Percentiles rank a stretch among this genome's conserved stretches.
phyloP scores from a whole-genome alignment of 2,329 filamentous ascomycete species.

The Pseudopyricularia javanii region DNA sequence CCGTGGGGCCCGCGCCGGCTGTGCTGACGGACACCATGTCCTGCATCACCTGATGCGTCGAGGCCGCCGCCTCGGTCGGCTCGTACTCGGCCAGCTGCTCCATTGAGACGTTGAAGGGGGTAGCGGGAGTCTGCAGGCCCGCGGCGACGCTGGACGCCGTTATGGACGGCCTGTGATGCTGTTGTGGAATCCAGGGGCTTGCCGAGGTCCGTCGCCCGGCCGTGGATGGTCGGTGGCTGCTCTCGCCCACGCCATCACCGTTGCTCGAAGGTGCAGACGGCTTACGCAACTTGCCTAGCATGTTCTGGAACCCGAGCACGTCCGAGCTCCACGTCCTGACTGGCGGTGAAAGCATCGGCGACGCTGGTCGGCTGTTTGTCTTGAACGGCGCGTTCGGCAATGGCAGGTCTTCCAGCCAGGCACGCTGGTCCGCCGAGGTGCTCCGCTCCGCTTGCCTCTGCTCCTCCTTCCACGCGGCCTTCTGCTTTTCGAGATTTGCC shows the following conservation, averaged over 20 bases:
- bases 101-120: conserved; percentile 34
- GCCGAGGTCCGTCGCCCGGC: conserved; percentile 35
- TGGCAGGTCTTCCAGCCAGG: conserved; percentile 38
- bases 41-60: conserved; percentile 58
- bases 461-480: conserved; percentile 20
- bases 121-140: conserved; percentile 11
- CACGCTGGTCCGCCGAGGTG: conserved; percentile 26
- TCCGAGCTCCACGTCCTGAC: conserved; percentile 42
- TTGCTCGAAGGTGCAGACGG: conserved; percentile 38
- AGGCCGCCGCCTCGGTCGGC: conserved; percentile 41
- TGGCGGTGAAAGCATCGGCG: conserved; percentile 36
- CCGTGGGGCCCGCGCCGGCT: conserved; percentile 77
- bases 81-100: conserved; percentile 36
- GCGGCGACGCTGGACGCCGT: conserved; percentile 10
- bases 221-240: conserved; percentile 12
- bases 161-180: conserved; percentile 22
- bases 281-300: conserved; percentile 28
- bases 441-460: conserved; percentile 7
- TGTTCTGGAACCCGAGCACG: conserved; percentile 31
- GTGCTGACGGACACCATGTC: conserved; percentile 86
- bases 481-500: conserved; percentile 37
- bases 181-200: conserved; percentile 19
- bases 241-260: conserved; percentile 25
- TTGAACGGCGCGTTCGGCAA: conserved; percentile 15
- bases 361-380: conserved; percentile 38